phyloP scores from a whole-genome alignment of 805 yeast genomes.

The Candida succiphila region DNA sequence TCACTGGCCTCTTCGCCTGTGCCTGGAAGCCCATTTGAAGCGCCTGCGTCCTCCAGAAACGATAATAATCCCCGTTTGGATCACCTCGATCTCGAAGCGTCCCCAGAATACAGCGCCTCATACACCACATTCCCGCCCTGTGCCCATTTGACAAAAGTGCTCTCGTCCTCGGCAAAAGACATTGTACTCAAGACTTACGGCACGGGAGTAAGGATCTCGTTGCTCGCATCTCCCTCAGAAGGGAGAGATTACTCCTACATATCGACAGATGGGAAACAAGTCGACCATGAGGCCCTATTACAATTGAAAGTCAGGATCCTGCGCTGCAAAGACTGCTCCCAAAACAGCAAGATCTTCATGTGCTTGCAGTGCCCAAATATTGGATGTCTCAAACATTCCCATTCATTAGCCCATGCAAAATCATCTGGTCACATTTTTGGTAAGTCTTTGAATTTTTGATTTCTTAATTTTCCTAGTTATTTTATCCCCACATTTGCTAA shows the following conservation, averaged over 20 bases:
- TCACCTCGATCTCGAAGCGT: no score
- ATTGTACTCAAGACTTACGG: constrained; percentile 39
- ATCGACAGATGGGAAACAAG: constrained; percentile 26
- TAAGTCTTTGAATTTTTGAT: constrained; percentile 5
- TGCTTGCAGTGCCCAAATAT: constrained; percentile 73
- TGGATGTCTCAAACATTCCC: constrained; percentile 51
- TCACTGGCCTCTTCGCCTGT: no score
- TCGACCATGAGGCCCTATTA: constrained; percentile 27
- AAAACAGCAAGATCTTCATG: constrained; percentile 36
- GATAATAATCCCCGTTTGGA: constrained; percentile 9
- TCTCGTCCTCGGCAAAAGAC: constrained; percentile 38
- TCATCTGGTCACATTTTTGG: constrained; percentile 45
- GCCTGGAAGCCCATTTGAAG: no score
- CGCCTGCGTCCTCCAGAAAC: no score
- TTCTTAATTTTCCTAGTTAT: no score
- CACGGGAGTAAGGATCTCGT: constrained; percentile 39
- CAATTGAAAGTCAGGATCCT: constrained; percentile 33
- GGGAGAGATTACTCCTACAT: constrained; percentile 12
- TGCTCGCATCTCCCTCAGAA: constrained; percentile 13
- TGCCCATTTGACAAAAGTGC: constrained; percentile 36
- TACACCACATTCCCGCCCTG: constrained; percentile 34
- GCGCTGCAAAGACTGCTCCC: constrained; percentile 40
- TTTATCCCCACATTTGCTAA: constrained; percentile 20
- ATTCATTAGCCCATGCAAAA: constrained; percentile 37
- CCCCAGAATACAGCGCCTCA: constrained; percentile 10